Percentiles rank a stretch among this genome's conserved stretches.
Conservation (phyloP, 139 green algal genomes). For the Volvox reticuliferus region DNA sequence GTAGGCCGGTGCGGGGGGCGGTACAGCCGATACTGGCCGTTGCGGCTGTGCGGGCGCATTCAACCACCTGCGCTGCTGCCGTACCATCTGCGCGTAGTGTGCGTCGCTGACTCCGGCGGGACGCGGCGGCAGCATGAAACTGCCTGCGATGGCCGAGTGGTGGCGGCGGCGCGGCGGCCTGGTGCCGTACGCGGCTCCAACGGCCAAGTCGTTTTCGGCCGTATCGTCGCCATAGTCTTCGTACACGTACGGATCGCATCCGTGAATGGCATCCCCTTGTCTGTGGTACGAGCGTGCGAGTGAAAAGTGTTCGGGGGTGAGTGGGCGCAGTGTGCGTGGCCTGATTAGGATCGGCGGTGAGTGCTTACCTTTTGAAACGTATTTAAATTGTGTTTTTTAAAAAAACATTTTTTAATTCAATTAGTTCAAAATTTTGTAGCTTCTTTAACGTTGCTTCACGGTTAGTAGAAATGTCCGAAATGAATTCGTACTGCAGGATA, state of each 20-base stretch:
- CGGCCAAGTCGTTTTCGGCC: neutral
- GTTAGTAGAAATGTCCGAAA: no score
- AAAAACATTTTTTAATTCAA: no score
- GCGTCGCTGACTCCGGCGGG: constrained; percentile 2
- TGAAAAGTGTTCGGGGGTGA: no score
- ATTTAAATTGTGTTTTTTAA: no score
- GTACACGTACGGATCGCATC: constrained; percentile 4
- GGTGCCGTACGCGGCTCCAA: constrained; percentile 7
- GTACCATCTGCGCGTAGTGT: constrained; percentile 32
- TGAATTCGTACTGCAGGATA: no score
- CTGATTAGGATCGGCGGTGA: no score
- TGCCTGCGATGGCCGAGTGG: neutral
- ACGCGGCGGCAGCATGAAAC: neutral
- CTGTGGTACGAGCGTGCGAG: neutral
- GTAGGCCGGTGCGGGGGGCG: neutral
- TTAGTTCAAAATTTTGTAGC: no score
- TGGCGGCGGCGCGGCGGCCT: neutral
- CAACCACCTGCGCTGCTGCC: constrained; percentile 37
- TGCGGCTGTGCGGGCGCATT: constrained; percentile 30
- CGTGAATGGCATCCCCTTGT: neutral
- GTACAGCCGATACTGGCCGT: neutral
- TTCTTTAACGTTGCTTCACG: no score
- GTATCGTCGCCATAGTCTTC: constrained; percentile 1
- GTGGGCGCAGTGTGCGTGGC: no score
- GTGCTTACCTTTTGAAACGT: no score